Evolutionary conservation across 2,329 filamentous ascomycete genomes (phyloP).

Genomic region (Emmonsia crescens): DNA sequence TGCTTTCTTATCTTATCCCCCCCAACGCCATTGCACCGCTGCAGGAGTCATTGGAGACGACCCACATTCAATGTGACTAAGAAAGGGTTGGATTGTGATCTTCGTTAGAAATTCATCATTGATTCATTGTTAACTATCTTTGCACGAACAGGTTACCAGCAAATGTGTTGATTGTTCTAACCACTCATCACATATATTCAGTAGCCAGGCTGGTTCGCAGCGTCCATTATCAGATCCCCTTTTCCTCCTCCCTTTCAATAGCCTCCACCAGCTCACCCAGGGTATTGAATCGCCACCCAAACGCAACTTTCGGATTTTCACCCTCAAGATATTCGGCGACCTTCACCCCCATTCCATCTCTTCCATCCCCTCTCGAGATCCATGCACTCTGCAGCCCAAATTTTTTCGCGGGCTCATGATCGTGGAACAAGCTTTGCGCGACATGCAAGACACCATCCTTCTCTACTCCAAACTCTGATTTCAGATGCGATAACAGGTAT

Average conservation of each 20-base stretch:
- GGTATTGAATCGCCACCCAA: slow-evolving; percentile 48
- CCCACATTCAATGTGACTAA: not conserved
- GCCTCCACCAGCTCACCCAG: slow-evolving; percentile 52
- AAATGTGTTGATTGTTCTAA: not conserved
- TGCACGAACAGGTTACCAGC: not conserved
- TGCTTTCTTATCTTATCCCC: not conserved
- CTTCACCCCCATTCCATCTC: slow-evolving; percentile 33
- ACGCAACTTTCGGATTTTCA: slow-evolving; percentile 21
- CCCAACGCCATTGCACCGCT: not conserved
- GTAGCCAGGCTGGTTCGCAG: not conserved
- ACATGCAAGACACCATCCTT: slow-evolving; percentile 54
- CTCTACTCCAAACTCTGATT: slow-evolving; percentile 45
- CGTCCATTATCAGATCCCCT: not conserved
- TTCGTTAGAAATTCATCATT: not conserved
- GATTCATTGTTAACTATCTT: not conserved
- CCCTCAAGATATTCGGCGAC: slow-evolving; percentile 29
- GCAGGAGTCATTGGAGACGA: not conserved
- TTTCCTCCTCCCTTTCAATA: slow-evolving; percentile 14
- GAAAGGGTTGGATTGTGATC: not conserved
- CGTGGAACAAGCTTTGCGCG: slow-evolving; percentile 56
- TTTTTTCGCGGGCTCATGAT: slow-evolving; percentile 54
- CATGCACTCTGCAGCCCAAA: slow-evolving; percentile 52
- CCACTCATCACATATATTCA: not conserved
- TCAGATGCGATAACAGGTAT: slow-evolving; percentile 48
- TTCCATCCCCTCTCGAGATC: slow-evolving; percentile 46